Evolutionary conservation across 1,284 basidiomycete species (phyloP).

Genomic region (Porogramme epimiltina): DNA sequence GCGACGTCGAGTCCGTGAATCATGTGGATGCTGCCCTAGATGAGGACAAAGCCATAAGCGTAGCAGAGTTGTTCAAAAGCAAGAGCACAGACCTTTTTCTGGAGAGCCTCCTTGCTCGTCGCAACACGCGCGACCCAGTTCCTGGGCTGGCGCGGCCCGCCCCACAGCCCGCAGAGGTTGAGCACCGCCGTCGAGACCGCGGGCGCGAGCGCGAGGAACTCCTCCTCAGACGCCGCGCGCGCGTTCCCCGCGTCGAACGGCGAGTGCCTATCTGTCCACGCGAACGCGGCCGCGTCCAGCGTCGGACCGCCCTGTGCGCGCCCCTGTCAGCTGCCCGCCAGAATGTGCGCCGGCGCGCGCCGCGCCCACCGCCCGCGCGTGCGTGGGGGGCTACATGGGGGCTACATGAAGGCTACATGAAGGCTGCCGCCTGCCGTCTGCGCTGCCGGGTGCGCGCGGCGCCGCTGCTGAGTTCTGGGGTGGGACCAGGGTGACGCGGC

Average conservation of each 20-base stretch:
- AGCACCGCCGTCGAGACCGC: conserved; percentile 52
- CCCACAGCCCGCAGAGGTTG: conserved; percentile 67
- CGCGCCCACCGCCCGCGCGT: too few species aligned
- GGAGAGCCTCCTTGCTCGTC: conserved; percentile 54
- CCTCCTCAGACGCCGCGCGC: conserved; percentile 52
- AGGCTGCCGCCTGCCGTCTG: too few species aligned
- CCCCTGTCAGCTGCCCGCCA: not conserved
- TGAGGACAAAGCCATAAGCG: not conserved
- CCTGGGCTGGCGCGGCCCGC: conserved; percentile 46
- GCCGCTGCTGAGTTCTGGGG: too few species aligned
- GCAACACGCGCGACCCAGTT: conserved; percentile 57
- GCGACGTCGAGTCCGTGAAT: conserved; percentile 61
- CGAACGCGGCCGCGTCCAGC: conserved; percentile 5
- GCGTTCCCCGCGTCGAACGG: conserved; percentile 40
- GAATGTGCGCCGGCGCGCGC: too few species aligned
- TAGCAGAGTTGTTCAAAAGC: not conserved
- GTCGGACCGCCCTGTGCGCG: conserved; percentile 16
- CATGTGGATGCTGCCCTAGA: conserved; percentile 60
- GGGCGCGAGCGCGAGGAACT: conserved; percentile 51
- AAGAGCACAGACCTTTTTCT: conserved; percentile 42
- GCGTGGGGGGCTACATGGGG: too few species aligned
- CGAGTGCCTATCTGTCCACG: conserved; percentile 54
- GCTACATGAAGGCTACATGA: too few species aligned
- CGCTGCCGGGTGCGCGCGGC: too few species aligned
- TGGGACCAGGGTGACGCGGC: too few species aligned